These are phyloP conservation scores for Nannizziopsis arthrosporioides DNA, from an alignment of 2,329 filamentous ascomycete genomes.

Conservation along the genomic window DNA sequence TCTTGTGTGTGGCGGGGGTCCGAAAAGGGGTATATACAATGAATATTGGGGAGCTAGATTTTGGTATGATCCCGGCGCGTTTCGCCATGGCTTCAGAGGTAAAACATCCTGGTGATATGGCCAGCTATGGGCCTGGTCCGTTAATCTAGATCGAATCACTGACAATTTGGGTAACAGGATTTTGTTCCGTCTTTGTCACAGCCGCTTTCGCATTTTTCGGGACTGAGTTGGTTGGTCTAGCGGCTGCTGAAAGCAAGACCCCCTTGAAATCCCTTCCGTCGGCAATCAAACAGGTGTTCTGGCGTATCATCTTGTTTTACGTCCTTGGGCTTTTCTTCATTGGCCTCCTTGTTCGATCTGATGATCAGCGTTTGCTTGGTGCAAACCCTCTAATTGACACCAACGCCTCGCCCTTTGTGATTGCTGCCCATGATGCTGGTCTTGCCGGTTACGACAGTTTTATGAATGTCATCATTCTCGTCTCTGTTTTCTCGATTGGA, in stretches of 20 bases:
- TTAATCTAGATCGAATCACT: background rate
- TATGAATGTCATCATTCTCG: constrained; percentile 65
- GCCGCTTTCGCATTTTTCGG: constrained; percentile 29
- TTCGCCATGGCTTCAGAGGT: constrained; percentile 48
- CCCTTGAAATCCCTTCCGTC: constrained; percentile 44
- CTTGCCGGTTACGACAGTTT: constrained; percentile 57
- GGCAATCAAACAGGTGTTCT: constrained; percentile 44
- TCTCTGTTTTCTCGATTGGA: constrained; percentile 56
- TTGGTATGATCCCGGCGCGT: constrained; percentile 57
- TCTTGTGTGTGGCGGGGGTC: constrained; percentile 34
- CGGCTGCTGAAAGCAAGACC: constrained; percentile 44
- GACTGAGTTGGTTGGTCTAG: constrained; percentile 42
- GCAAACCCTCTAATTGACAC: constrained; percentile 26
- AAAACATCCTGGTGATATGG: background rate
- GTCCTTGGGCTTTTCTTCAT: constrained; percentile 45
- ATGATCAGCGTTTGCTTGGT: constrained; percentile 32
- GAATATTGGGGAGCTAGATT: constrained; percentile 48
- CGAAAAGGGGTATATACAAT: constrained; percentile 24
- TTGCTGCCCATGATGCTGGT: constrained; percentile 56
- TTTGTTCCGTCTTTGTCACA: constrained; percentile 47
- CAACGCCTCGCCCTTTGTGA: constrained; percentile 51
- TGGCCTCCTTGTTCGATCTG: constrained; percentile 44
- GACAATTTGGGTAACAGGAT: constrained; percentile 26
- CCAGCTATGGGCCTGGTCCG: constrained; percentile 22
- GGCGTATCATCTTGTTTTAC: constrained; percentile 47